Evolutionary conservation across 805 yeast species (phyloP), one percentile per base, ranked within the genome.

Genomic region (Monosporozyma unispora): DNA sequence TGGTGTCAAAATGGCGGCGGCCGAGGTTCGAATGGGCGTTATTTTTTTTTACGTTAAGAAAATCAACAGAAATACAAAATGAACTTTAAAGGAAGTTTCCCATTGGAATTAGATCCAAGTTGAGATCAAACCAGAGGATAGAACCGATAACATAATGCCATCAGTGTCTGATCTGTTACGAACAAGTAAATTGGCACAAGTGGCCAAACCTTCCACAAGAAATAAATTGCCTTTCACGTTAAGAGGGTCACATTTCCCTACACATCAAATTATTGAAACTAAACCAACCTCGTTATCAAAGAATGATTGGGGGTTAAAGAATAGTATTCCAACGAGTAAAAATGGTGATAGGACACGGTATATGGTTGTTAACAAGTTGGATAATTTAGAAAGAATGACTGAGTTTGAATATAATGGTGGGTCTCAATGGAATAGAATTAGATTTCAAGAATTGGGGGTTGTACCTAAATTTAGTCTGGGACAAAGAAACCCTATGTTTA

Each of bases 281-380:
- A 80, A 85, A 47, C 78, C 81, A 45, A 73, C 84, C 7, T 75
- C 84, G 45, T 76, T 82, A 43, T 63, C 73, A 12, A 60, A 87
- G 67, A 81, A 84, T 53, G 86, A 85, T 65, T 87, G 78, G 74
- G 96, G 96, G 58, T 67, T 87, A 52, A 87, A 87, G 61, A 71
- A 81, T 43, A 71, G 84, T 19, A 68, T 87, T 44, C 96, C 96
- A 3, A 70, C 71, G 37, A 80, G 25, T 31, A 19, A 19, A 16
- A 19, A 31, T 14, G 11, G 28, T 29, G 16, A 19, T 6, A 80
- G 79, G 39, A 70, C 79, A 16, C 75, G 82, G 39, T 79, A 78
- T 61, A 71, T 87, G 42, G 79, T 81, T 8, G 73, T 74, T 55
- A 81, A 83, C 57, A 82, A 83, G 49, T 63, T 84, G 12, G 95